Conservation (phyloP, 805 yeast genomes). For the Teunomyces barrocoloradensis region DNA sequence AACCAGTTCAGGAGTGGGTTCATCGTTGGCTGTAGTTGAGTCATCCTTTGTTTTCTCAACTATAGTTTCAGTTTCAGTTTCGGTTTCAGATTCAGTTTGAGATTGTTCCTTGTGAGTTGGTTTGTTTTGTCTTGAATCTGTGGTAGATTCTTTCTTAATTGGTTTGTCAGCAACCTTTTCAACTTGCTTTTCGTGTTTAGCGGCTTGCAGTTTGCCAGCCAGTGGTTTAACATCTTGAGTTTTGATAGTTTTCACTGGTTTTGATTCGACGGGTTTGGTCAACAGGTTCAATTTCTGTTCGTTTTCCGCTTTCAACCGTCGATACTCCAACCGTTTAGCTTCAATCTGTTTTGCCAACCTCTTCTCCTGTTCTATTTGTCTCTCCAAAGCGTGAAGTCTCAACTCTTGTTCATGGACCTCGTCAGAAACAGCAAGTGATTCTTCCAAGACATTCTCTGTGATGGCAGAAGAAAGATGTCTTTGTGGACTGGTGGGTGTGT, state of each 20-base stretch:
- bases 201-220: background rate
- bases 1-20: background rate
- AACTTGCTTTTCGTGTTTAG: background rate
- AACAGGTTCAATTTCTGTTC: constrained; percentile 21
- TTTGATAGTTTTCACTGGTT: background rate
- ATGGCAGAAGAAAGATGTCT: constrained; percentile 13
- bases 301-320: constrained; percentile 27
- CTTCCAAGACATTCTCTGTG: constrained; percentile 19
- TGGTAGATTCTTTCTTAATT: background rate
- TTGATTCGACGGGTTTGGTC: background rate
- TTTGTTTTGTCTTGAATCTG: background rate
- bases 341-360: constrained; percentile 38
- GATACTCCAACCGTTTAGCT: constrained; percentile 34
- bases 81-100: background rate
- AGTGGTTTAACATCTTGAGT: background rate
- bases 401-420: constrained; percentile 25
- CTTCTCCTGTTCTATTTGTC: constrained; percentile 40
- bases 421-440: constrained; percentile 18
- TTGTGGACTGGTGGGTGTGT: constrained; percentile 9
- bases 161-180: background rate
- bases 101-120: background rate
- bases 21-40: background rate
- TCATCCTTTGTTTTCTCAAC: too few species aligned
- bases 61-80: too few species aligned
- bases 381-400: constrained; percentile 26